Evolutionary conservation across 805 yeast genomes (phyloP), one percentile per base, ranked within the genome.

Genomic region (Candida vaughaniae): DNA sequence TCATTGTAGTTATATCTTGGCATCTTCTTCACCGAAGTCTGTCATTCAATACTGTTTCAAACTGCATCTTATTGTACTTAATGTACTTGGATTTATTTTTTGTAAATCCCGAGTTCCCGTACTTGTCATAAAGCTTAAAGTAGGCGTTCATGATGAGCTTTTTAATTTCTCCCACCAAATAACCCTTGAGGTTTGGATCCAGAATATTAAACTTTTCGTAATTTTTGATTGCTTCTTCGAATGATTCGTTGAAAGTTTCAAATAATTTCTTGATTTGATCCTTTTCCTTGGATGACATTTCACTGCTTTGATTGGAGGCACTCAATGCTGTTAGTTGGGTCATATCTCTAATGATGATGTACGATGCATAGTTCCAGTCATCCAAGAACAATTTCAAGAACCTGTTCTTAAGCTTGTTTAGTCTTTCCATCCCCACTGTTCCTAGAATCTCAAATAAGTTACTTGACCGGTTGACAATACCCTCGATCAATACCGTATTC

Each of bases 201-300:
- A 80, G 75, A 31, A 88, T 71, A 39, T 75, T 76, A 55, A 78
- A 82, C 33, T 71, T 70, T 49, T 78, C 81, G 53, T 85, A 85
- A 39, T 74, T 78, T 20, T 71, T 72, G 16, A 83, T 74, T 22
- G 90, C 76, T 22, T 78, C 85, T 36, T 93, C 98, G 55, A 93
- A 85, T 29, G 82, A 82, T 19, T 77, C 77, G 56, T 90, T 91
- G 64, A 91, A 93, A 41, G 75, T 81, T 46, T 76, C 77, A 63
- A 87, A 88, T 53, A 86, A 78, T 43, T 93, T 96, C 52, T 91
- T 93, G 38, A 88, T 77, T 33, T 71, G 77, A 36, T 88, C 96
- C 45, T 79, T 77, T 46, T 88, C 95, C 47, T 85, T 84, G n/a
- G 79, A 78, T 30, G 78, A 46, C 41, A 62, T 39, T 31, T 54